phyloP scores from a whole-genome alignment of 306 rosid species.

The Rosa chinensis region DNA sequence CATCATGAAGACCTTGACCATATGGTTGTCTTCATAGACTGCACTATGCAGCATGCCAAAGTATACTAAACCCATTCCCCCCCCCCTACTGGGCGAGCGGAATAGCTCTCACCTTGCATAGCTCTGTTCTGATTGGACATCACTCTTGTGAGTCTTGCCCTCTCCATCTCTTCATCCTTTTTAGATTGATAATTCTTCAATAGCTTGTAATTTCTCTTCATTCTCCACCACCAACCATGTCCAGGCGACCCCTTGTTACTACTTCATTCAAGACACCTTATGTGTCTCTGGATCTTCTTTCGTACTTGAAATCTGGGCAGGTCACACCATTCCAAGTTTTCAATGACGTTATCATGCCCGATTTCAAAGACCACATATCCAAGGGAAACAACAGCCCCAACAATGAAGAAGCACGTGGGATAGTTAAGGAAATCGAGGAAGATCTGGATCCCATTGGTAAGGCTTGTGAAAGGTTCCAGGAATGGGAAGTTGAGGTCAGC shows the following conservation, averaged over 20 bases:
- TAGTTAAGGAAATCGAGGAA: background rate
- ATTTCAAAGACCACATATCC: background rate
- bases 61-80: background rate
- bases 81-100: background rate
- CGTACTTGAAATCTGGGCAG: conserved; percentile 21
- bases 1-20: background rate
- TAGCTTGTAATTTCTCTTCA: background rate
- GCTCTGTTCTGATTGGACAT: no score
- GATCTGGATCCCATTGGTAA: conserved; percentile 6
- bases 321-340: conserved; percentile 21
- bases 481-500: conserved; percentile 10
- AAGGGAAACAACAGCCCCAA: background rate
- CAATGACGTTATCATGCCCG: conserved; percentile 27
- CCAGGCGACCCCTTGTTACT: background rate
- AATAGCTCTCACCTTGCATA: background rate
- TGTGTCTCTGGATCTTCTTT: conserved; percentile 28
- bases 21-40: background rate
- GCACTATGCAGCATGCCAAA: background rate
- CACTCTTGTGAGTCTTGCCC: background rate
- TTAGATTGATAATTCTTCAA: background rate
- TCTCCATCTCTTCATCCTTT: background rate
- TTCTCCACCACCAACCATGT: background rate
- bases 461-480: background rate
- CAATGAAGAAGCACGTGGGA: background rate
- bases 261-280: conserved; percentile 23